Evolutionary conservation across 2,329 filamentous ascomycete species (phyloP), one percentile per base, ranked within the genome.

Genomic region (Orbilia javanica): DNA sequence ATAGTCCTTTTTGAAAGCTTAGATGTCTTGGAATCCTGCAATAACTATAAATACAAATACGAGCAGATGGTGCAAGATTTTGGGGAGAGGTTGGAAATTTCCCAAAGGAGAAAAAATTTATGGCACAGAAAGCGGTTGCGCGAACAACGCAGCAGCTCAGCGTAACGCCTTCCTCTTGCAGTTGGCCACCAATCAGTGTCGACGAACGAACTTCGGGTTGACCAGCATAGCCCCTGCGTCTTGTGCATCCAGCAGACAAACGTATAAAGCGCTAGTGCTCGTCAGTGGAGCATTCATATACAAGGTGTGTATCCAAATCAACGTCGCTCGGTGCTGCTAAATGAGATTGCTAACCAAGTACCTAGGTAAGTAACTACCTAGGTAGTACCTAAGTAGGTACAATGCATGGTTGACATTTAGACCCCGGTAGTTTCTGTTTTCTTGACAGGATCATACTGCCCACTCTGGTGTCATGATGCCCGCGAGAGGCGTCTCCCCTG

Each of bases 161-260:
- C 4, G n/a, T 60, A 7, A 18, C 27, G 31, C 55, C 34, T 60
- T 60, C 55, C 55, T 42, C 11, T 60, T 60, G 20, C 20, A 60
- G 34, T 10, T 34, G 55, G 34, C 1, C 11, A 18, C 55, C 34
- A 42, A 39, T 29, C 39, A 27, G 31, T 64, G 15, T 52, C 67
- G 18, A 60, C 55, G 20, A 25, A 44, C 15, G 36, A 53, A 48
- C 11, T 15, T 46, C 46, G 67, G 44, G 55, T 63, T 31, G 55
- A 64, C 69, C 18, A 48, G 69, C 69, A 73, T 66, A 66, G 52
- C 50, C 55, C 69, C 39, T 65, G 69, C 50, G 69, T 31, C 34
- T 46, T 42, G 4, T 20, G 18, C 44, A n/a, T n/a, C n/a, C n/a
- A n/a, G n/a, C n/a, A n/a, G n/a, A n/a, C n/a, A n/a, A n/a, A n/a